Percentiles rank a stretch among this genome's conserved stretches.
phyloP scores from a whole-genome alignment of 202 grass and related monocot species.

The Schoenoplectus triqueter region DNA sequence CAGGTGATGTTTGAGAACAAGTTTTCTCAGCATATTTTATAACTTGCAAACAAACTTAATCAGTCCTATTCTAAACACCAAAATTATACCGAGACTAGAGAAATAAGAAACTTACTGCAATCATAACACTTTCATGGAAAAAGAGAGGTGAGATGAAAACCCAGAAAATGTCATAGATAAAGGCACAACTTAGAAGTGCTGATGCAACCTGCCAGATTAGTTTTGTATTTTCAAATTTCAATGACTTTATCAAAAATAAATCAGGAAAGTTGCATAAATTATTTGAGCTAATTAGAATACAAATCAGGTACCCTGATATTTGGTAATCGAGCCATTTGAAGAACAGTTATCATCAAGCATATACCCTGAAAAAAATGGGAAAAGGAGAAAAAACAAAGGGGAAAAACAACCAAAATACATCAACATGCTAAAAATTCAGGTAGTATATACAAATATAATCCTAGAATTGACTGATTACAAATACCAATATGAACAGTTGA shows the following conservation, averaged over 20 bases:
- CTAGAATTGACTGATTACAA: neutral
- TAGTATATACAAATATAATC: neutral
- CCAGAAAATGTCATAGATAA: slow-evolving; percentile 99
- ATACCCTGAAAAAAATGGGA: slow-evolving; percentile 66
- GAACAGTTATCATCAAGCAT: slow-evolving; percentile 96
- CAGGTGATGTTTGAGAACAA: neutral
- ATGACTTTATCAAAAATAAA: slow-evolving; percentile 20
- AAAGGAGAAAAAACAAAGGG: slow-evolving; percentile 9
- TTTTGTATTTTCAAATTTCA: slow-evolving; percentile 42
- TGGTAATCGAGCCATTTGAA: slow-evolving; percentile 86
- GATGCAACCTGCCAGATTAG: slow-evolving; percentile 81
- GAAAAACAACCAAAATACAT: slow-evolving; percentile 11
- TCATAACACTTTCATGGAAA: slow-evolving; percentile 99
- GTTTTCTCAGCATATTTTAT: neutral
- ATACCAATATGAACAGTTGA: neutral
- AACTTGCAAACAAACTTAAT: slow-evolving; percentile 5
- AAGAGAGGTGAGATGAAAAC: slow-evolving; percentile 97
- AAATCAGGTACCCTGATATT: slow-evolving; percentile 82
- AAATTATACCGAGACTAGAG: neutral
- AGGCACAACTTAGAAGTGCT: slow-evolving; percentile 87
- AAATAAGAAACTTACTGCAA: slow-evolving; percentile 72
- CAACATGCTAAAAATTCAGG: neutral
- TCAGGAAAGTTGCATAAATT: slow-evolving; percentile 25
- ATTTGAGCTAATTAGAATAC: neutral
- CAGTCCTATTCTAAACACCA: neutral